Evolutionary conservation across 164 flowering plant species (phyloP).

Genomic region (Tinospora cordifolia): DNA sequence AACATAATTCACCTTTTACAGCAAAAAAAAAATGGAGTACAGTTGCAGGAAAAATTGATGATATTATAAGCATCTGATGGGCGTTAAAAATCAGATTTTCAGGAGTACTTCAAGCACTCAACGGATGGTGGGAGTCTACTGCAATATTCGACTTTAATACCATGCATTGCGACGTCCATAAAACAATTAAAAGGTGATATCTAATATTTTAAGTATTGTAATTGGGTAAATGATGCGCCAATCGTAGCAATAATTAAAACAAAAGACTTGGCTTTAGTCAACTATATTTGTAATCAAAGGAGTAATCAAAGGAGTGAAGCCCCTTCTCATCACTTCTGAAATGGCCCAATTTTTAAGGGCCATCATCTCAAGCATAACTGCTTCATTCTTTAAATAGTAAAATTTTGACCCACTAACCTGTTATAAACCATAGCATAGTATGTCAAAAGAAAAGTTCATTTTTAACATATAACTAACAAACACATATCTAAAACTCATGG

Average conservation of each 20-base stretch:
- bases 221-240: too few species aligned
- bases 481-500: background rate
- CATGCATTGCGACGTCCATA: too few species aligned
- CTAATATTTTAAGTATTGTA: too few species aligned
- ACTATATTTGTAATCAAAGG: too few species aligned
- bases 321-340: conserved; percentile 70
- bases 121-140: too few species aligned
- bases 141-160: too few species aligned
- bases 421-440: conserved; percentile 8
- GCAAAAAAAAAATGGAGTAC: background rate
- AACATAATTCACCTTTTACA: background rate
- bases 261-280: too few species aligned
- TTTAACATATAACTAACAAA: background rate
- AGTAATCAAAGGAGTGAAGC: conserved; percentile 70
- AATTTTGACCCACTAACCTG: conserved; percentile 97
- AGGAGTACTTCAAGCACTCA: too few species aligned
- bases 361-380: conserved; percentile 90
- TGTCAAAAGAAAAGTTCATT: background rate
- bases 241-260: too few species aligned
- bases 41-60: background rate
- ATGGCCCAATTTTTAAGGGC: conserved; percentile 88
- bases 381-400: conserved; percentile 92
- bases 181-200: too few species aligned
- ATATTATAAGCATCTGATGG: background rate
- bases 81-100: background rate